phyloP scores from a whole-genome alignment of 2,329 filamentous ascomycete species.

The Xylaria sp. region DNA sequence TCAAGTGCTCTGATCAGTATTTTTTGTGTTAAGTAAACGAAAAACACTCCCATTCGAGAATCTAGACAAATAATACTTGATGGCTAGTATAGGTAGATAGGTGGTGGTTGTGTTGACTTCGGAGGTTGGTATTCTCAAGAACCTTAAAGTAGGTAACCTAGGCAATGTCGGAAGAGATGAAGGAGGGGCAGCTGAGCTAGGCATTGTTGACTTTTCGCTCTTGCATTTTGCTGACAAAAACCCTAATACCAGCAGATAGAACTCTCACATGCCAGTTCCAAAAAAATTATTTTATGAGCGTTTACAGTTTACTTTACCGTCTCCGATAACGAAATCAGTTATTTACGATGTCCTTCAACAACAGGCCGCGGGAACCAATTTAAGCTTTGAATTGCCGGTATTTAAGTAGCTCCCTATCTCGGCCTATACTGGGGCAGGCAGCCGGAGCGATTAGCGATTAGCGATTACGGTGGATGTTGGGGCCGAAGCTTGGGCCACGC shows the following conservation, averaged over 20 bases:
- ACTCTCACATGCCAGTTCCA: background rate
- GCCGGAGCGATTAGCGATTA: background rate
- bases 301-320: background rate
- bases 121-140: background rate
- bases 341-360: background rate
- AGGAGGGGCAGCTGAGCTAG: conserved; percentile 19
- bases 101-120: background rate
- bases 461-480: background rate
- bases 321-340: background rate
- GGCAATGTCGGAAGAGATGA: conserved; percentile 1
- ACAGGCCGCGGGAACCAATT: background rate
- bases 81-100: background rate
- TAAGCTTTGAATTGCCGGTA: background rate
- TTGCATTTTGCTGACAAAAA: conserved; percentile 4
- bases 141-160: background rate
- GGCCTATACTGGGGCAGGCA: background rate
- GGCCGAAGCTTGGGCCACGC: conserved; percentile 14
- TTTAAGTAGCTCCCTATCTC: background rate
- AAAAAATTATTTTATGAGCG: too few relatives aligned
- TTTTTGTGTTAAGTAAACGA: too few relatives aligned
- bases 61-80: background rate
- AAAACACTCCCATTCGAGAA: background rate
- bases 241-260: background rate
- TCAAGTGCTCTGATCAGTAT: background rate
- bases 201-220: background rate